phyloP scores from a whole-genome alignment of 2,329 filamentous ascomycete species.

The Pseudocercospora cruenta region DNA sequence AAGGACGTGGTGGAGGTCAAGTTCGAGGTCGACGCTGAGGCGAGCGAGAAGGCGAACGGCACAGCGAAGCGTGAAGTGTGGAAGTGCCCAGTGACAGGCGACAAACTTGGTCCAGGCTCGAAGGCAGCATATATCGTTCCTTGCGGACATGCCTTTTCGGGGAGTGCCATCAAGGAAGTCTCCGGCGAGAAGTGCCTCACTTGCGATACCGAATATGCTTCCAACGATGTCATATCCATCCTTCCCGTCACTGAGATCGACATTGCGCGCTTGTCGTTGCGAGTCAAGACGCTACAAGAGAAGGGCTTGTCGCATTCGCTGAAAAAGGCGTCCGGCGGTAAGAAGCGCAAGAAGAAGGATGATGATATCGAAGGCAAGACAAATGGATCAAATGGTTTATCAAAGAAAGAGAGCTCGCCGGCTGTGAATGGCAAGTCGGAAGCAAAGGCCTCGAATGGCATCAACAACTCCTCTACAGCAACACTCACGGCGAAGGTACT shows the following conservation, averaged over 20 bases:
- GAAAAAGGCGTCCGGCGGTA: slow-evolving; percentile 69
- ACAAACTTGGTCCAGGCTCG: slow-evolving; percentile 76
- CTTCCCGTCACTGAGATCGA: slow-evolving; percentile 73
- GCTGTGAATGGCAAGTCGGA: slow-evolving; percentile 22
- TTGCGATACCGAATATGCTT: slow-evolving; percentile 74
- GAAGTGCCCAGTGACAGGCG: slow-evolving; percentile 86
- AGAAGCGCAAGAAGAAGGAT: slow-evolving; percentile 69
- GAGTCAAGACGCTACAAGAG: slow-evolving; percentile 70
- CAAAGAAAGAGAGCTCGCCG: slow-evolving; percentile 14
- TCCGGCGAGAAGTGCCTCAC: slow-evolving; percentile 62
- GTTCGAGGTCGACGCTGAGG: slow-evolving; percentile 61
- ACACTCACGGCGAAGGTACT: slow-evolving; percentile 83
- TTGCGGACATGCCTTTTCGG: slow-evolving; percentile 92
- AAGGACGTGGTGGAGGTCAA: slow-evolving; percentile 87
- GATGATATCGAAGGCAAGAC: slow-evolving; percentile 43
- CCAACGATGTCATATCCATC: slow-evolving; percentile 80
- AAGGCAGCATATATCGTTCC: slow-evolving; percentile 89
- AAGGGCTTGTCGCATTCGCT: slow-evolving; percentile 80
- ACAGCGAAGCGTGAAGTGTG: slow-evolving; percentile 57
- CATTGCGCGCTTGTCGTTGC: slow-evolving; percentile 65
- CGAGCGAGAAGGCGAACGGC: slow-evolving; percentile 44
- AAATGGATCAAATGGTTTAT: slow-evolving; percentile 20
- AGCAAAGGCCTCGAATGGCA: slow-evolving; percentile 54
- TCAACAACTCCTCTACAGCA: slow-evolving; percentile 87
- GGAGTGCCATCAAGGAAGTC: slow-evolving; percentile 72